These are phyloP conservation scores for Ganoderma lingzhi DNA, from an alignment of 1,284 basidiomycete genomes.

Conservation along the genomic window DNA sequence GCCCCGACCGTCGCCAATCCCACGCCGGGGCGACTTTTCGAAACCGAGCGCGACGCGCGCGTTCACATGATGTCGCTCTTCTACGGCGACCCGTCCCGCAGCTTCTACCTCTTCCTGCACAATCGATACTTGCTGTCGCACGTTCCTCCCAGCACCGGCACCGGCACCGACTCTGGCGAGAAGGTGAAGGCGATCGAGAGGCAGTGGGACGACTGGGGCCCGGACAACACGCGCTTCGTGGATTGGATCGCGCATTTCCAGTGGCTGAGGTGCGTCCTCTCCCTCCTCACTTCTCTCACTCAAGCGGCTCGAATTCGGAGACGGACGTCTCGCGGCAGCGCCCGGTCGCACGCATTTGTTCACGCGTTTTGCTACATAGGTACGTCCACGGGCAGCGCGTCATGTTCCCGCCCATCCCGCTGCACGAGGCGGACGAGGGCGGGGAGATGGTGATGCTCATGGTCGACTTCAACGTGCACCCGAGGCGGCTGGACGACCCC, in stretches of 20 bases:
- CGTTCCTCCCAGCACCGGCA: too few relatives aligned
- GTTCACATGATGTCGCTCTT: constrained; percentile 54
- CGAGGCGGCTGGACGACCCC: constrained; percentile 32
- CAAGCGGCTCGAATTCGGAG: constrained; percentile 9
- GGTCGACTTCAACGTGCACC: constrained; percentile 49
- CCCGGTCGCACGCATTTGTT: too few relatives aligned
- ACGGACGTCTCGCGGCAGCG: not conserved
- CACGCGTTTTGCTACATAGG: constrained; percentile 33
- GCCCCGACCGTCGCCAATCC: constrained; percentile 48
- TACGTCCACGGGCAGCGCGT: constrained; percentile 57
- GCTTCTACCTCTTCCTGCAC: constrained; percentile 47
- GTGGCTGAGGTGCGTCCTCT: constrained; percentile 33
- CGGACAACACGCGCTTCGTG: constrained; percentile 49
- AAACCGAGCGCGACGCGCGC: constrained; percentile 46
- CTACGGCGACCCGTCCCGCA: constrained; percentile 39
- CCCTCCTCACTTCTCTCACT: too few relatives aligned
- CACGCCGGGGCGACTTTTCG: constrained; percentile 45
- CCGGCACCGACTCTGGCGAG: not conserved
- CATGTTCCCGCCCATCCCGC: constrained; percentile 38
- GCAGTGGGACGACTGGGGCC: constrained; percentile 51
- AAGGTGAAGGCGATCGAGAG: constrained; percentile 10
- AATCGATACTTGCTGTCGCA: constrained; percentile 47
- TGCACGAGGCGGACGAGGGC: constrained; percentile 1
- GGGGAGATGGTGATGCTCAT: constrained; percentile 19
- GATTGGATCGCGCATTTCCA: constrained; percentile 37